phyloP scores from a whole-genome alignment of 176 grass and related monocot genomes.

The Aegilops bicornis region DNA sequence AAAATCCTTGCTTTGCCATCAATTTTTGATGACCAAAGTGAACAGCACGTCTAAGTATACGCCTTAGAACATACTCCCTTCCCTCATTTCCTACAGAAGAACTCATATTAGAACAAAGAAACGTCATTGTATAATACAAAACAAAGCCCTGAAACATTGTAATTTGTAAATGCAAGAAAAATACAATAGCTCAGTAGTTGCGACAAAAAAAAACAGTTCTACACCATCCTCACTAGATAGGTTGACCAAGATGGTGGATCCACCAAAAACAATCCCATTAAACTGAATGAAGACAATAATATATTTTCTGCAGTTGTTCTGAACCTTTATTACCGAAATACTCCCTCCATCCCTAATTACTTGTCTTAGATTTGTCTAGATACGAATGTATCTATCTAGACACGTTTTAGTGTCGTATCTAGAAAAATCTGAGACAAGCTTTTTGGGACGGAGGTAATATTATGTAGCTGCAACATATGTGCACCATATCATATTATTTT shows the following conservation, averaged over 20 bases:
- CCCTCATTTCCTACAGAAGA: constrained; percentile 79
- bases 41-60: constrained; percentile 93
- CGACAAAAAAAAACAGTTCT: not conserved
- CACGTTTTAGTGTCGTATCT: too few relatives aligned
- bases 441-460: not conserved
- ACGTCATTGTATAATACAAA: constrained; percentile 3
- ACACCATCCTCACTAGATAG: not conserved
- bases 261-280: not conserved
- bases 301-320: not conserved
- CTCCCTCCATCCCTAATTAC: too few relatives aligned
- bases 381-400: too few relatives aligned
- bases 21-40: constrained; percentile 93
- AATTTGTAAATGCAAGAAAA: constrained; percentile 16
- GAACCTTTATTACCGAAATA: not conserved
- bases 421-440: too few relatives aligned
- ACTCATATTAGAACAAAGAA: not conserved
- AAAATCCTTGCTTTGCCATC: constrained; percentile 82
- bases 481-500: not conserved
- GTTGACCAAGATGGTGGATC: not conserved
- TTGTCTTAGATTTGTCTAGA: too few relatives aligned
- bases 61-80: constrained; percentile 94
- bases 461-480: not conserved
- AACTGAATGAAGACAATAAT: not conserved
- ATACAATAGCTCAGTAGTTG: not conserved
- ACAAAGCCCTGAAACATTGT: not conserved